Base-by-base conservation (phyloP, 2,329 filamentous ascomycete genomes). In the Talaromyces amestolkiae region DNA sequence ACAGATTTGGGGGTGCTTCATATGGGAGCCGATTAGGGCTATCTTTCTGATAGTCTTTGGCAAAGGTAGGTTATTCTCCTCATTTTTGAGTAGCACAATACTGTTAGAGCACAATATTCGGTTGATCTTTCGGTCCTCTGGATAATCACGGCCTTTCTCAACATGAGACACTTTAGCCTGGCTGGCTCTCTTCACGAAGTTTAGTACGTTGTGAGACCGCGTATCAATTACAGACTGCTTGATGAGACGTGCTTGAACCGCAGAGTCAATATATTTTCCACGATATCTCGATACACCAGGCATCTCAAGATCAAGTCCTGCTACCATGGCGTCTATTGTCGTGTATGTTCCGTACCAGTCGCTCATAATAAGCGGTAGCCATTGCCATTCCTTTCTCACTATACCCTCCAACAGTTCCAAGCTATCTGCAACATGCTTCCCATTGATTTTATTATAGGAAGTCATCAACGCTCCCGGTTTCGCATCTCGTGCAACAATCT, bases 81-180 rank as follows among this genome's bases (percentile, higher is more conserved):
- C 84, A 69, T 93, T 93, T 78, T 93, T 92, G 59, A 93, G 79
- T 13, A 93, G 80, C 1, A 92, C 89, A 11, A 91, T 87, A 2
- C 87, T 87, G 72, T 92, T 89, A 6, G 86, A 85, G 19, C 88
- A 89, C 24, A 90, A 82, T 63, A 83, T 82, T n/a, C 90, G 83
- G 27, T 92, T 83, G 54, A 92, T 79, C n/a, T 82, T 84, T 5
- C 87, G 84, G 45, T 87, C 87, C 73, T 89, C 84, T 0, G 84
- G 82, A 0, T 85, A 89, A 71, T 92, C 80, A 7, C 82, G 78
- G 0, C 79, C 81, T 54, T 75, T 78, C 72, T 89, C 86, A n/a
- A 83, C 78, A 71, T 87, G 84, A 4, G 82, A 78, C 17, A 89
- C 81, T 0, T 83, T 83, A 5, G 84, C 78, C 1, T 81, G 80